Conservation (phyloP, 202 grass and related monocot species). For the Setaria viridis region DNA sequence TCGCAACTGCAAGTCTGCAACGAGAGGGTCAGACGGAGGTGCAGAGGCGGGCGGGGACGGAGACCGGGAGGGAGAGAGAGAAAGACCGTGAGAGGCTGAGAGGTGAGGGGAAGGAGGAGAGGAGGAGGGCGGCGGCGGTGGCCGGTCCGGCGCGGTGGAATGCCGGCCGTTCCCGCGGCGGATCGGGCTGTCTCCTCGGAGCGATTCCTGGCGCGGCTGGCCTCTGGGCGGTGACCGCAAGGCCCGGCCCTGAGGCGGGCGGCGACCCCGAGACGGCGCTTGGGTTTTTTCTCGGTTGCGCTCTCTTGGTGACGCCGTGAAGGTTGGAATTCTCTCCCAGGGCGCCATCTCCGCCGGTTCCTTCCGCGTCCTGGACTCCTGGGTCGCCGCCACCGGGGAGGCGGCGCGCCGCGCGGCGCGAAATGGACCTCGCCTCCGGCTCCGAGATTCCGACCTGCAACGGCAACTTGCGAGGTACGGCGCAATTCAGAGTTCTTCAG, state of each 20-base stretch:
- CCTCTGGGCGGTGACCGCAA: constrained; percentile 12
- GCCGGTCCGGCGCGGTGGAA: constrained; percentile 23
- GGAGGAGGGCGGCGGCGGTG: neutral
- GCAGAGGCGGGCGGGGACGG: neutral
- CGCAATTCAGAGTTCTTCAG: constrained; percentile 5
- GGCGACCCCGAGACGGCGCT: constrained; percentile 20
- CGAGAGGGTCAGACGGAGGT: neutral
- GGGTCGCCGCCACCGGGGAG: neutral
- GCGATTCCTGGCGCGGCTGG: neutral
- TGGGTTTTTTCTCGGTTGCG: too few species aligned
- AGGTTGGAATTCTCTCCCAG: constrained; percentile 36
- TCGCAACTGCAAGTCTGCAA: constrained; percentile 11
- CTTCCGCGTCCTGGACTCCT: too few species aligned
- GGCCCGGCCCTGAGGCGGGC: constrained; percentile 15
- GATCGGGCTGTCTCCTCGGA: constrained; percentile 4
- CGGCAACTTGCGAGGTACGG: constrained; percentile 35
- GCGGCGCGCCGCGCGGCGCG: neutral
- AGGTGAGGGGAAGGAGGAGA: neutral
- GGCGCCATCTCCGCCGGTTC: neutral
- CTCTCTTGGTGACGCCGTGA: neutral
- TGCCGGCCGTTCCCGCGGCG: constrained; percentile 24
- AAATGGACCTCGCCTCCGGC: neutral
- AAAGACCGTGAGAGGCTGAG: neutral
- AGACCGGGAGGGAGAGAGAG: neutral
- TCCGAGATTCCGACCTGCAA: neutral